Evolutionary conservation across 116 monocot species (phyloP), one percentile per base, ranked within the genome.

Genomic region (Phalaenopsis hybrid): DNA sequence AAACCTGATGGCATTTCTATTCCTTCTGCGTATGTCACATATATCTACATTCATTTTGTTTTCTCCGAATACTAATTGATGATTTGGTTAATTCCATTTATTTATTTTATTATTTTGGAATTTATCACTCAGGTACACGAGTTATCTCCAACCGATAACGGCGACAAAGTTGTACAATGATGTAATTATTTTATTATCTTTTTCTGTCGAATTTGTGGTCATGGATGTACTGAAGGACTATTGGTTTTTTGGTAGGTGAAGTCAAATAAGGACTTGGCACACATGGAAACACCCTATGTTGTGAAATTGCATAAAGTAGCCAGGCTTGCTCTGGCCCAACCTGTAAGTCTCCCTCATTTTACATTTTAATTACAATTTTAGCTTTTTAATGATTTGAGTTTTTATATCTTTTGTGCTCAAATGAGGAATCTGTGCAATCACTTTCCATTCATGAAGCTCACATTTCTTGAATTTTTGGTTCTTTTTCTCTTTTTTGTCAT

Each of bases 221-320:
- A 46, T 18, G 8, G 17, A 31, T 75, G 43, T 45, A 20, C n/a
- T 46, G 17, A 21, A 1, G 5, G 2, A 46, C 5, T 50, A 46
- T 79, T 74, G 44, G 11, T 57, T 55, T 79, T 78, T 41, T 41
- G 88, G 33, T 90, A 98, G 98, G 92, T 98, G 69, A 98, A 95
- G 80, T 81, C 89, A 75, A 89, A 95, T 76, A 95, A 92, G 77
- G 95, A 98, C 31, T 81, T 95, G 43, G 88, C 85, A 76, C 95
- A 98, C 81, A 92, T 98, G 85, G 98, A 98, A 84, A 98, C 98
- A 81, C 92, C 98, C 45, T 98, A 98, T 90, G 98, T 98, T 75
- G 98, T 98, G 41, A 98, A 98, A 78, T 81, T 98, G 76, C 98
- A 98, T 58, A 91, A 93, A 77, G 81, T 95, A 74, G 98, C 98